A percentile compares a stretch with the other conserved stretches of the same genome.
Evolutionary conservation across 2,329 filamentous ascomycete species (phyloP).

Genomic region (Pseudogymnoascus sp.): DNA sequence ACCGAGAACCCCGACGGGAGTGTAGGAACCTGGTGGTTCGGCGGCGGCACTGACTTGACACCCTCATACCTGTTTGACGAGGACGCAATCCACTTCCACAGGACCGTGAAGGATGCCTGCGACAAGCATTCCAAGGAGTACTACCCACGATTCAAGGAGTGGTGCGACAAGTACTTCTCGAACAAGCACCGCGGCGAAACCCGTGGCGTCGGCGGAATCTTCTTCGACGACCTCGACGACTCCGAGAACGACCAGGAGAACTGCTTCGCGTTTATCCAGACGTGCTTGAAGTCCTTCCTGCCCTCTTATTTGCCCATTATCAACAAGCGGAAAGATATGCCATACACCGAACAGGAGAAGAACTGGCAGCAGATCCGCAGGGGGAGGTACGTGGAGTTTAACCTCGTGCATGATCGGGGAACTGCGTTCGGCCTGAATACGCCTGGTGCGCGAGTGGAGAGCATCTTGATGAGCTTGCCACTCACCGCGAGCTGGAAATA

Average conservation of each 20-base stretch:
- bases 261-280: constrained; percentile 81
- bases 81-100: constrained; percentile 94
- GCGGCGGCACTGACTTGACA: constrained; percentile 88
- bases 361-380: constrained; percentile 92
- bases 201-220: constrained; percentile 89
- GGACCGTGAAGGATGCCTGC: constrained; percentile 83
- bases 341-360: constrained; percentile 78
- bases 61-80: constrained; percentile 94
- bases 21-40: constrained; percentile 94
- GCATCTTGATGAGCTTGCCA: constrained; percentile 94
- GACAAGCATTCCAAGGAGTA: constrained; percentile 89
- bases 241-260: constrained; percentile 80
- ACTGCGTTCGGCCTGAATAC: constrained; percentile 93
- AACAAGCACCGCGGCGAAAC: constrained; percentile 85
- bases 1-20: constrained; percentile 78
- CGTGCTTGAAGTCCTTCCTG: constrained; percentile 78
- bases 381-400: constrained; percentile 98
- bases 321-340: constrained; percentile 82
- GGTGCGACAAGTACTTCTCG: constrained; percentile 97
- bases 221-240: constrained; percentile 95
- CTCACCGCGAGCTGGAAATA: constrained; percentile 92
- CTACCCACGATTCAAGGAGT: constrained; percentile 92
- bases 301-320: constrained; percentile 89
- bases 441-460: constrained; percentile 85
- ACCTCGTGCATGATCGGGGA: constrained; percentile 91